Evolutionary conservation across 257 asterid species (phyloP).

Genomic region (Nicotiana sylvestris): DNA sequence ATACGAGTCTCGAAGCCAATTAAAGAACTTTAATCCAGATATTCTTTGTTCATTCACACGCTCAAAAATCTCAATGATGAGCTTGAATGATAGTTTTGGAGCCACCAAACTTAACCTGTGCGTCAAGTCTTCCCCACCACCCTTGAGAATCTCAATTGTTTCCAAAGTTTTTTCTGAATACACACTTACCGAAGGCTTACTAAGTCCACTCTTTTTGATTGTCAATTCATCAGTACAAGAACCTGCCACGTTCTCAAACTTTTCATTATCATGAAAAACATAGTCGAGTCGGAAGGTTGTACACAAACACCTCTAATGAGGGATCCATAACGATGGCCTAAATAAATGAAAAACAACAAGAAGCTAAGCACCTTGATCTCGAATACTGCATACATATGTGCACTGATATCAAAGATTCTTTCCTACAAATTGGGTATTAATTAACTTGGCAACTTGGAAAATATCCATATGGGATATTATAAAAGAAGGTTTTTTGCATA

Average conservation of each 20-base stretch:
- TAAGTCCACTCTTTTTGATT: not conserved
- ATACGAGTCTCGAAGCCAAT: conserved; percentile 45
- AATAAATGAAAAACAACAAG: not conserved
- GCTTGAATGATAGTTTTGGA: conserved; percentile 25
- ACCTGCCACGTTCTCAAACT: conserved; percentile 8
- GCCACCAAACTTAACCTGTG: conserved; percentile 30
- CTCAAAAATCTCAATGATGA: conserved; percentile 40
- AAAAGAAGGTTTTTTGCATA: not conserved
- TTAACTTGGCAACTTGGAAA: not conserved
- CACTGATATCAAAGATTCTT: not conserved
- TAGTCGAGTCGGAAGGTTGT: not conserved
- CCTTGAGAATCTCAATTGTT: conserved; percentile 46
- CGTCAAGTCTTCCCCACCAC: conserved; percentile 40
- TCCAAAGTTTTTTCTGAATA: not conserved
- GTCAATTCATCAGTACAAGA: not conserved
- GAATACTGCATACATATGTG: not conserved
- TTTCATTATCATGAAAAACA: not conserved
- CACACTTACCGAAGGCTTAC: not conserved
- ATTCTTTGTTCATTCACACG: conserved; percentile 40
- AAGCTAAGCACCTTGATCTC: not conserved
- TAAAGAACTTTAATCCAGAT: conserved; percentile 59
- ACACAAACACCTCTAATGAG: not conserved
- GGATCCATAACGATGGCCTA: not conserved
- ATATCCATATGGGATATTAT: not conserved
- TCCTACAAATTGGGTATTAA: not conserved